These are phyloP conservation scores for Xylariaceae sp. DNA, from an alignment of 2,329 filamentous ascomycete species.

Conservation along the genomic window DNA sequence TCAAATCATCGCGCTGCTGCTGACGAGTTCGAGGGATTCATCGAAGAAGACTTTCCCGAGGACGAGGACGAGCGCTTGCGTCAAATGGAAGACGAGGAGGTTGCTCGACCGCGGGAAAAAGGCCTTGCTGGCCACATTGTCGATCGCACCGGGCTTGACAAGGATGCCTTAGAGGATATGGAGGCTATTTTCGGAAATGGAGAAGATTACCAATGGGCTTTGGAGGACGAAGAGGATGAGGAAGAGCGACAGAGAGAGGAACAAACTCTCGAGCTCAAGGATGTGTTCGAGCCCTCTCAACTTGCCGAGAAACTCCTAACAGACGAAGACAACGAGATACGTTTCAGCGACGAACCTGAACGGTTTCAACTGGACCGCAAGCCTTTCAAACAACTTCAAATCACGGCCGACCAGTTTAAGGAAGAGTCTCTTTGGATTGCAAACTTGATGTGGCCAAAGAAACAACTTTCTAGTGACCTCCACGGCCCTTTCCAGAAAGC, in stretches of 20 bases:
- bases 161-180: constrained; percentile 94
- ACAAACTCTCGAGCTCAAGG: constrained; percentile 88
- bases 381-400: constrained; percentile 79
- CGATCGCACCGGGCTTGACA: constrained; percentile 83
- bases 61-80: constrained; percentile 78
- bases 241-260: constrained; percentile 79
- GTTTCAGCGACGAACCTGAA: constrained; percentile 86
- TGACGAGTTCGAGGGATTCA: constrained; percentile 93
- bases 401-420: constrained; percentile 81
- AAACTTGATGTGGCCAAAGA: constrained; percentile 86
- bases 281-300: constrained; percentile 97
- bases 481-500: constrained; percentile 83
- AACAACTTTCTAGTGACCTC: constrained; percentile 71
- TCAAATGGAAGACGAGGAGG: constrained; percentile 83
- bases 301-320: constrained; percentile 92
- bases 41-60: constrained; percentile 91
- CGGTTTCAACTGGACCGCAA: constrained; percentile 91
- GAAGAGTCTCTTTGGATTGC: constrained; percentile 94
- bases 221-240: constrained; percentile 85
- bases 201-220: constrained; percentile 92
- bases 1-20: constrained; percentile 61
- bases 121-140: constrained; percentile 70
- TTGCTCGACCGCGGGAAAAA: constrained; percentile 76
- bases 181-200: constrained; percentile 94
- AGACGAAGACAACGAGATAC: constrained; percentile 91